Evolutionary conservation across 2,329 filamentous ascomycete species (phyloP).

Genomic region (Penicillium sp.): DNA sequence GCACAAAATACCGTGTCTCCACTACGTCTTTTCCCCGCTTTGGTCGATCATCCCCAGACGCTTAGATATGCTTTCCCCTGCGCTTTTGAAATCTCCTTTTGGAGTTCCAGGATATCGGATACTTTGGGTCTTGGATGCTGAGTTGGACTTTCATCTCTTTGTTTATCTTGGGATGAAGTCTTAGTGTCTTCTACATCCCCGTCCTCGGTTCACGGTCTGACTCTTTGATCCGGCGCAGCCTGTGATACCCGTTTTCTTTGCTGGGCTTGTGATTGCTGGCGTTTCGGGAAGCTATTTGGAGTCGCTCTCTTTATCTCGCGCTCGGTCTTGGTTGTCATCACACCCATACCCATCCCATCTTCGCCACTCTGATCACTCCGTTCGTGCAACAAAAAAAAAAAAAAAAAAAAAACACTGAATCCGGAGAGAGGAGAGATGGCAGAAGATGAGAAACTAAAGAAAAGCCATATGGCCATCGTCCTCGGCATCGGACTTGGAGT

Average conservation of each 20-base stretch:
- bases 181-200: too few species aligned
- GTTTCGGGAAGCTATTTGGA: neutral
- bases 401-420: neutral
- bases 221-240: neutral
- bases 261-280: neutral
- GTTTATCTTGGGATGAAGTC: too few species aligned
- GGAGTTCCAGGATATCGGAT: too few species aligned
- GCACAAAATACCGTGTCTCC: constrained; percentile 3
- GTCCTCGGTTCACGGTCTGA: neutral
- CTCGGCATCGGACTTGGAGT: constrained; percentile 34
- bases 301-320: neutral
- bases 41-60: constrained; percentile 21
- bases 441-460: constrained; percentile 20
- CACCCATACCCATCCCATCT: neutral
- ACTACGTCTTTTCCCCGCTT: constrained; percentile 19
- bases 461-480: constrained; percentile 34
- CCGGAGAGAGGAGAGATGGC: constrained; percentile 19
- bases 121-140: neutral
- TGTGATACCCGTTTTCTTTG: neutral
- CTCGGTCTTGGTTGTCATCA: neutral
- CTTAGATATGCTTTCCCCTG: neutral
- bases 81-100: neutral
- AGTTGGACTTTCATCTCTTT: too few species aligned
- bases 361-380: neutral
- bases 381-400: constrained; percentile 6